Evolutionary conservation across 1,284 basidiomycete genomes (phyloP).

Genomic region (Trichosporon coremiiforme): DNA sequence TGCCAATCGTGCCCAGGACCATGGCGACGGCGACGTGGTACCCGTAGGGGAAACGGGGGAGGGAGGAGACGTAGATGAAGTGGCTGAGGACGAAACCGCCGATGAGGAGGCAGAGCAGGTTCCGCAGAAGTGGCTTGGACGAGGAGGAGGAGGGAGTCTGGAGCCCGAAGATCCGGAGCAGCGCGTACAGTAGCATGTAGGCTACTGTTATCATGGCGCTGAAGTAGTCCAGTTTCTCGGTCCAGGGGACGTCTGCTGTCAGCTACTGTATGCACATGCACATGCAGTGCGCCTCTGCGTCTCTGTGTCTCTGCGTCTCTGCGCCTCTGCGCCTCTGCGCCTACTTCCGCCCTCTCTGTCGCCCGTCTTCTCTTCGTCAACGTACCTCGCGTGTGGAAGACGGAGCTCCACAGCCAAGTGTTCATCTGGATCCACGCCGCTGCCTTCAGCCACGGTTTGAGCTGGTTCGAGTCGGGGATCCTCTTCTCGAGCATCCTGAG

Average conservation of each 20-base stretch:
- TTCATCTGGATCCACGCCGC: slow-evolving; percentile 79
- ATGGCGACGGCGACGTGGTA: slow-evolving; percentile 94
- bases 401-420: slow-evolving; percentile 87
- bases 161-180: slow-evolving; percentile 75
- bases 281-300: too few relatives aligned
- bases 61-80: slow-evolving; percentile 61
- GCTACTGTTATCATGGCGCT: slow-evolving; percentile 82
- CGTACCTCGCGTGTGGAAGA: slow-evolving; percentile 95
- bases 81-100: slow-evolving; percentile 46
- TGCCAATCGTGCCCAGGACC: slow-evolving; percentile 67
- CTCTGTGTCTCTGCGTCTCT: too few relatives aligned
- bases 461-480: slow-evolving; percentile 67
- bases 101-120: slow-evolving; percentile 38
- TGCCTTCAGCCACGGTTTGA: slow-evolving; percentile 69
- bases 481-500: slow-evolving; percentile 60
- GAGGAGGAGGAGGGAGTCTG: slow-evolving; percentile 36
- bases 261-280: too few relatives aligned
- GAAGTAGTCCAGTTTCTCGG: slow-evolving; percentile 94
- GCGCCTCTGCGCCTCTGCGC: too few relatives aligned
- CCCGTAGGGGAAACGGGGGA: slow-evolving; percentile 80
- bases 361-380: too few relatives aligned
- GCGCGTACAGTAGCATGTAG: slow-evolving; percentile 71
- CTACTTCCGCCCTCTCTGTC: too few relatives aligned
- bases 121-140: slow-evolving; percentile 8
- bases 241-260: slow-evolving; percentile 60